A percentile compares a stretch with the other conserved stretches of the same genome.
Conservation (phyloP, 306 rosid species). For the Luffa aegyptiaca region DNA sequence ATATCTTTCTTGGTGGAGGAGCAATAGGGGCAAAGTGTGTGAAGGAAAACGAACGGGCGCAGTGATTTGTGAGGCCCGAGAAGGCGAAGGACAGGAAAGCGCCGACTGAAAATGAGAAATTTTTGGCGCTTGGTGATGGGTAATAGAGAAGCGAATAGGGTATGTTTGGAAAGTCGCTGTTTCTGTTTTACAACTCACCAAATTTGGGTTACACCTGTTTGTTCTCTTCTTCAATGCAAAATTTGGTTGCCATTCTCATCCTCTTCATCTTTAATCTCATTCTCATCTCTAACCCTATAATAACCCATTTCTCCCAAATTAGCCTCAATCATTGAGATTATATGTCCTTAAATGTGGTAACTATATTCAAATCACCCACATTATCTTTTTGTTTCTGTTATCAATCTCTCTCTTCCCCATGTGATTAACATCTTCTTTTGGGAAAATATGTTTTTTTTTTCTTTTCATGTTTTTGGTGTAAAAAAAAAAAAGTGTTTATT, state of each 20-base stretch:
- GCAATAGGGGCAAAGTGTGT: conserved; percentile 26
- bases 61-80: not conserved
- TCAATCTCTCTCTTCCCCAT: not conserved
- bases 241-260: not conserved
- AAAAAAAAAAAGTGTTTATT: too few species aligned
- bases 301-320: not conserved
- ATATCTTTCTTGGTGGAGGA: conserved; percentile 40
- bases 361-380: not conserved
- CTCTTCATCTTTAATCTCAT: not conserved
- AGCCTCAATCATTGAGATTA: not conserved
- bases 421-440: not conserved
- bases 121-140: not conserved
- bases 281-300: not conserved
- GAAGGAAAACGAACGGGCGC: not conserved
- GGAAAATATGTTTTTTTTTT: not conserved
- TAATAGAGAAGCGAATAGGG: not conserved
- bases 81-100: not conserved
- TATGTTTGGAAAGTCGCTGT: conserved; percentile 6
- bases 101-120: not conserved
- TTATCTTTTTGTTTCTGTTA: not conserved
- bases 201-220: not conserved
- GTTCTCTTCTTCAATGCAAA: not conserved
- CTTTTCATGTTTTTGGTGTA: too few species aligned
- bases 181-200: conserved; percentile 10
- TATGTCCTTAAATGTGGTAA: not conserved